These are phyloP conservation scores for Physcomitrellopsis africana DNA, from an alignment of 225 moss, liverwort and hornwort genomes.

Conservation along the genomic window DNA sequence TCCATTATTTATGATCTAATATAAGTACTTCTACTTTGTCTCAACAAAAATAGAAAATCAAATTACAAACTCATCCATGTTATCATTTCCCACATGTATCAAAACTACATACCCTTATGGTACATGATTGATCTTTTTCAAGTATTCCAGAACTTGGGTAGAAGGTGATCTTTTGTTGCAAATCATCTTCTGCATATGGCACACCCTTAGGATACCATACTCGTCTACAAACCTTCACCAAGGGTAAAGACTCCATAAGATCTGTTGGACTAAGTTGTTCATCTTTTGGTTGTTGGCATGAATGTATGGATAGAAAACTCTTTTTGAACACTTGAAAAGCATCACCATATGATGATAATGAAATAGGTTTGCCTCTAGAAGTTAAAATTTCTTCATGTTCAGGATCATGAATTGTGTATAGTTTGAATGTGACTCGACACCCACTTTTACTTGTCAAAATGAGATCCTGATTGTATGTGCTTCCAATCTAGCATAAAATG, in stretches of 20 bases:
- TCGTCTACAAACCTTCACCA: constrained; percentile 40
- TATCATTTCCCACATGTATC: neutral
- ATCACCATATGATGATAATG: constrained; percentile 59
- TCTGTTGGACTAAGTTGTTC: neutral
- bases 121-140: constrained; percentile 33
- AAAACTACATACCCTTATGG: constrained; percentile 29
- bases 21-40: too few species aligned
- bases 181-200: constrained; percentile 44
- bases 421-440: constrained; percentile 60
- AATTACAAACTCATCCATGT: too few species aligned
- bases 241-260: constrained; percentile 13
- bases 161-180: constrained; percentile 46
- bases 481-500: constrained; percentile 35
- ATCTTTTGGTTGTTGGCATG: constrained; percentile 14
- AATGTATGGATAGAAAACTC: constrained; percentile 32
- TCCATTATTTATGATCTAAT: too few species aligned
- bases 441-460: constrained; percentile 70
- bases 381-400: constrained; percentile 42
- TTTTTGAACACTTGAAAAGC: constrained; percentile 64
- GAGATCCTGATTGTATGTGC: constrained; percentile 54
- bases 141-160: constrained; percentile 44
- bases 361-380: constrained; percentile 29
- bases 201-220: constrained; percentile 47
- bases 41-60: too few species aligned
- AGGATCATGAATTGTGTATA: constrained; percentile 62